Percentiles rank a stretch among this genome's conserved stretches.
Evolutionary conservation across 2,329 filamentous ascomycete species (phyloP).

Genomic region (Aspergillus sp.): DNA sequence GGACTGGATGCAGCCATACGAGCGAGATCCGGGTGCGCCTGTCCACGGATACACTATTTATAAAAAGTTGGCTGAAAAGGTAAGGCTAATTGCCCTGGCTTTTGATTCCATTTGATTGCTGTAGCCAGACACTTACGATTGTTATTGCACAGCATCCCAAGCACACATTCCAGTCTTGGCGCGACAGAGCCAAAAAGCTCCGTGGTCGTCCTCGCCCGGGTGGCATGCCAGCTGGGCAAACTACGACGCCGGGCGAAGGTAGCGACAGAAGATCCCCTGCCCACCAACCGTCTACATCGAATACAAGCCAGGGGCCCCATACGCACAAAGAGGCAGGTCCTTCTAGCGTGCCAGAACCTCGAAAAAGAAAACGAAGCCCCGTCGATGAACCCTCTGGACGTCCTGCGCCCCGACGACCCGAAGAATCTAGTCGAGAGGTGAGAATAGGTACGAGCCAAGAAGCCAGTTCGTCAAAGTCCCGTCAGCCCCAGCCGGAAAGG

Average conservation of each 20-base stretch:
- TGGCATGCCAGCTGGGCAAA: no score
- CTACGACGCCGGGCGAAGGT: no score
- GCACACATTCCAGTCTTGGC: slow-evolving; percentile 42
- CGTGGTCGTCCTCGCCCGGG: slow-evolving; percentile 28
- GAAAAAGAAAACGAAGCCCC: slow-evolving; percentile 16
- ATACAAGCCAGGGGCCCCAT: neutral
- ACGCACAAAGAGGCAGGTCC: no score
- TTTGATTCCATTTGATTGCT: no score
- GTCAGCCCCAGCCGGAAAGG: neutral
- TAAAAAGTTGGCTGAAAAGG: slow-evolving; percentile 32
- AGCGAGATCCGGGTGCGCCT: slow-evolving; percentile 20
- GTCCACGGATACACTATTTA: slow-evolving; percentile 37
- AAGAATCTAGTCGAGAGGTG: no score
- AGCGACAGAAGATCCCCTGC: slow-evolving; percentile 2
- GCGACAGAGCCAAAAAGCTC: slow-evolving; percentile 38
- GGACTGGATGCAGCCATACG: slow-evolving; percentile 34
- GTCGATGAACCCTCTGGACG: neutral
- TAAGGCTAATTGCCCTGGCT: slow-evolving; percentile 17
- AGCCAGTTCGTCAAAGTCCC: neutral
- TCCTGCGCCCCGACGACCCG: neutral
- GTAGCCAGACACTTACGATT: neutral
- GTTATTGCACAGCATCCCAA: slow-evolving; percentile 25
- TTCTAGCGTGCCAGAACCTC: slow-evolving; percentile 2
- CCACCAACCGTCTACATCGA: slow-evolving; percentile 3
- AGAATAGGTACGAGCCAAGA: neutral